A percentile compares a stretch with the other conserved stretches of the same genome.
Evolutionary conservation across 2,329 filamentous ascomycete species (phyloP).

Genomic region (Nemania sp.): DNA sequence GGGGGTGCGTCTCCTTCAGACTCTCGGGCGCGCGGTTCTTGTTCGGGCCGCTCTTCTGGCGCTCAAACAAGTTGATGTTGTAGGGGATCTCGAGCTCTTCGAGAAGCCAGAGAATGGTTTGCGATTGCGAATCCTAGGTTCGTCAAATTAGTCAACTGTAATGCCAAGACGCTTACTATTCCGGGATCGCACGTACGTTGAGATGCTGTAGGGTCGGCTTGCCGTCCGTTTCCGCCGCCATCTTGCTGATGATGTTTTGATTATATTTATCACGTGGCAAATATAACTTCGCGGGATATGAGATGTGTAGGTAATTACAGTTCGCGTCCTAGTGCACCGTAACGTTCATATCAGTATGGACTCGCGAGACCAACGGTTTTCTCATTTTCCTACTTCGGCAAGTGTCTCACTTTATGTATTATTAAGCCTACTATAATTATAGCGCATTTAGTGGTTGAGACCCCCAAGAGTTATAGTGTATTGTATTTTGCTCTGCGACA

Average conservation of each 20-base stretch:
- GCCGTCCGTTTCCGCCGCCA: conserved; percentile 26
- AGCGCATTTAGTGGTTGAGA: too few species aligned
- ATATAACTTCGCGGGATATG: neutral
- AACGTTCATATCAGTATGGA: neutral
- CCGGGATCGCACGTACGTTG: conserved; percentile 20
- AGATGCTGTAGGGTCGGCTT: conserved; percentile 38
- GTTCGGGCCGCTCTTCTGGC: conserved; percentile 20
- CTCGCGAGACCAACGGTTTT: neutral
- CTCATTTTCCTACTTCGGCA: conserved; percentile 12
- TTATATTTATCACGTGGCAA: neutral
- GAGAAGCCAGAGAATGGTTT: conserved; percentile 42
- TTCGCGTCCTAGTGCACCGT: neutral
- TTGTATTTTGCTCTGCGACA: too few species aligned
- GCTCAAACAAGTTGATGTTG: conserved; percentile 38
- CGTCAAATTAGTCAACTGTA: neutral
- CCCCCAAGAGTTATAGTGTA: too few species aligned
- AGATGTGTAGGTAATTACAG: neutral
- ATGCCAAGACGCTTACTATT: neutral
- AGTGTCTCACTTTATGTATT: too few species aligned
- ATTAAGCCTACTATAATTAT: too few species aligned
- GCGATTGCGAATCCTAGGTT: conserved; percentile 40
- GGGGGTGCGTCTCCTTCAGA: conserved; percentile 42
- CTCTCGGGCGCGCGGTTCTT: conserved; percentile 36
- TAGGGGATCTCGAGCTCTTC: conserved; percentile 44
- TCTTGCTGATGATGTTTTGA: conserved; percentile 15